Evolutionary conservation across 306 rosid genomes (phyloP), one percentile per base, ranked within the genome.

Genomic region (Begonia peltatifolia): DNA sequence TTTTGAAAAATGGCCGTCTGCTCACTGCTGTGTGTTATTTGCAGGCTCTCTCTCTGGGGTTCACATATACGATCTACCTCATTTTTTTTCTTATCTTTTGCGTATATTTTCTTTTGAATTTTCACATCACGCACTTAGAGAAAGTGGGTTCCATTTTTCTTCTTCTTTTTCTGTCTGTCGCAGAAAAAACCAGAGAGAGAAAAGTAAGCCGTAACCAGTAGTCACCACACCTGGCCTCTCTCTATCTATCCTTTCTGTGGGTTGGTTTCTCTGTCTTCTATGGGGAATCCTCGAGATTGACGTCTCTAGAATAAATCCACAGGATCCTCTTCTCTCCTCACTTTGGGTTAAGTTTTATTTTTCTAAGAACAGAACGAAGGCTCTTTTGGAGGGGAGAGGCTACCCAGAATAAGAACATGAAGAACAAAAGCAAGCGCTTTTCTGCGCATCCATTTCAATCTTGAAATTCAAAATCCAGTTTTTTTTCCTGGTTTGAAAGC

Each of bases 341-440:
- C 43, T 49, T 59, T 50, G 42, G 69, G 46, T 23, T 30, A 30
- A 30, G 36, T 30, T 30, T 30, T 7, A 30, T 30, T 30, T 43
- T 47, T 53, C 60, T 52, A 52, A 62, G 65, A 52, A 30, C 1
- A 30, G 6, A 7, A 7, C 8, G 30, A 52, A 12, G 94, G 96
- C 96, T 87, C 96, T 81, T 90, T 84, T 76, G 78, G 76, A 63
- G 70, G 68, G 84, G 96, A 83, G 96, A 80, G 95, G 86, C 95
- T 77, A 59, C 94, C 82, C 46, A 36, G 70, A 71, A 68, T 74
- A 62, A 52, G 75, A 74, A 48, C 78, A 72, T 52, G 73, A 79
- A 48, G 67, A 76, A 47, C 63, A 56, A 50, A 66, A 63, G 59
- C 70, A 41, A 60, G 60, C 57, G 51, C 9, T 35, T 44, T 52